Evolutionary conservation across 108 stramenopile species (phyloP).

Genomic region (Cyclotella baltica): DNA sequence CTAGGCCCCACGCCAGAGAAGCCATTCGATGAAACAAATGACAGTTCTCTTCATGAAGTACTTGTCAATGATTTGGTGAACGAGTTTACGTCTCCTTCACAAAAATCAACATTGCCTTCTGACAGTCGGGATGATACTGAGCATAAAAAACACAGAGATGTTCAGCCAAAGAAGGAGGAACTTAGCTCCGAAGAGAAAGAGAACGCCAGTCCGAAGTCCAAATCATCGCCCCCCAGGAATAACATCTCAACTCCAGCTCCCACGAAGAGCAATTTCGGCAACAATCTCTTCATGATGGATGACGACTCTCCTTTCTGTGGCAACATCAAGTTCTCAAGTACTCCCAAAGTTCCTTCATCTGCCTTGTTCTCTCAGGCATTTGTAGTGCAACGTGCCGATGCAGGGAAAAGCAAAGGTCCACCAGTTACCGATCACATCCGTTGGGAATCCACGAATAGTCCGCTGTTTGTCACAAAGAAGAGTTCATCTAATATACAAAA

Average conservation of each 20-base stretch:
- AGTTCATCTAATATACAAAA: constrained; percentile 6
- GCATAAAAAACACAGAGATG: constrained; percentile 22
- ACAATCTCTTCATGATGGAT: constrained; percentile 18
- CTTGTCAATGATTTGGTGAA: constrained; percentile 26
- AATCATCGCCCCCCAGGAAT: background rate
- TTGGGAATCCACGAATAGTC: constrained; percentile 43
- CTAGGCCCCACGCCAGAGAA: constrained; percentile 17
- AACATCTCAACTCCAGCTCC: background rate
- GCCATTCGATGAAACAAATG: constrained; percentile 22
- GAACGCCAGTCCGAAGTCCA: constrained; percentile 4
- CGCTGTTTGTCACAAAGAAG: constrained; percentile 43
- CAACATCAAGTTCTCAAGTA: constrained; percentile 41
- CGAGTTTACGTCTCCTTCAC: constrained; percentile 21
- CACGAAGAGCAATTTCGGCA: constrained; percentile 13
- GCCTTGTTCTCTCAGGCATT: constrained; percentile 52
- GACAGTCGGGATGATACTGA: constrained; percentile 43
- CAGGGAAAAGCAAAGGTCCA: background rate
- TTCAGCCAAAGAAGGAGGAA: background rate
- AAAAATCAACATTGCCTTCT: background rate
- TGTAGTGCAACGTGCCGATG: constrained; percentile 26
- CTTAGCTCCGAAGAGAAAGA: background rate
- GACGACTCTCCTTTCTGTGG: constrained; percentile 45
- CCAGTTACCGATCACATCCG: constrained; percentile 17
- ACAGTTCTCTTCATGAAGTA: constrained; percentile 25
- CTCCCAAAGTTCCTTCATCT: constrained; percentile 22